These are phyloP conservation scores for Metschnikowia kofuensis DNA, from an alignment of 805 yeast genomes.

Conservation along the genomic window DNA sequence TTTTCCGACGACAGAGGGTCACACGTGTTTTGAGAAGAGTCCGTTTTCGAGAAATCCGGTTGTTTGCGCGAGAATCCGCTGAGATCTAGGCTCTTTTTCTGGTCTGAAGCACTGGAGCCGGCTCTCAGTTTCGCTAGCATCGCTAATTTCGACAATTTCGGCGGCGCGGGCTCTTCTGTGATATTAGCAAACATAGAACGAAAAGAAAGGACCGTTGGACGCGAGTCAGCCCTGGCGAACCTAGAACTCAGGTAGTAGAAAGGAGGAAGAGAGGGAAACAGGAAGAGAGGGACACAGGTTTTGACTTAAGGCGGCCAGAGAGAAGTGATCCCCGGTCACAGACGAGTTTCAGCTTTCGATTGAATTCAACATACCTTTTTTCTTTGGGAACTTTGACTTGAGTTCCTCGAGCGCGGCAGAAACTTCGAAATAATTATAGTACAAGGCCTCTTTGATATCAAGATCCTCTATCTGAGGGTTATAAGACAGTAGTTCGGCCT, in stretches of 20 bases:
- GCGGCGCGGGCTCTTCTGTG: conserved; percentile 13
- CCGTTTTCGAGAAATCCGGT: no score
- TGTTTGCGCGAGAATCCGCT: background rate
- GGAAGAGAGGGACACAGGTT: no score
- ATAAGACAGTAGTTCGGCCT: conserved; percentile 34
- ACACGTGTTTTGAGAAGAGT: no score
- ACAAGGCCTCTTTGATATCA: conserved; percentile 56
- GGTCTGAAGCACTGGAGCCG: background rate
- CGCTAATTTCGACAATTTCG: conserved; percentile 18
- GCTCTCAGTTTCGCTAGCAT: conserved; percentile 17
- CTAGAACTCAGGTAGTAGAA: conserved; percentile 10
- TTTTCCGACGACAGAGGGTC: background rate
- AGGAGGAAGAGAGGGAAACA: background rate
- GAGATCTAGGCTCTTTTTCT: background rate
- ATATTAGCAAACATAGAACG: conserved; percentile 19
- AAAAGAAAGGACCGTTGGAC: background rate
- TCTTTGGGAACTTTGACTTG: conserved; percentile 29
- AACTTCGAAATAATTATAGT: conserved; percentile 56
- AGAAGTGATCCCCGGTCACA: no score
- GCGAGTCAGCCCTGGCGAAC: background rate
- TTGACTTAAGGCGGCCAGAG: no score
- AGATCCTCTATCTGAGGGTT: conserved; percentile 45
- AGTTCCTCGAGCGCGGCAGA: conserved; percentile 50
- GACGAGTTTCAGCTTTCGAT: background rate
- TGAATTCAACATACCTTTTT: conserved; percentile 43